phyloP scores from a whole-genome alignment of 2,329 filamentous ascomycete species.

The Acarospora socialis region DNA sequence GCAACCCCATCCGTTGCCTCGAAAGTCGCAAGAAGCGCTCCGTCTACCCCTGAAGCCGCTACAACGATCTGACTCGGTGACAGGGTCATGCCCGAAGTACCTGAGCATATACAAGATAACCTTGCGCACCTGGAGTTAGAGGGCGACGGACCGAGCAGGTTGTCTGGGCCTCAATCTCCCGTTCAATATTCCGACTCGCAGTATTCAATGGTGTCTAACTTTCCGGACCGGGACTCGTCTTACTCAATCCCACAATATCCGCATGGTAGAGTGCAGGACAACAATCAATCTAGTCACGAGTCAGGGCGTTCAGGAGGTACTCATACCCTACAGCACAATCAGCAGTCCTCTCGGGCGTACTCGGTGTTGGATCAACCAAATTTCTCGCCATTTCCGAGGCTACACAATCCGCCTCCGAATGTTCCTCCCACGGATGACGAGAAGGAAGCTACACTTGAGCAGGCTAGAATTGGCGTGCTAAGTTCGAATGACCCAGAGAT shows the following conservation, averaged over 20 bases:
- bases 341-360: too few relatives aligned
- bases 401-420: constrained; percentile 64
- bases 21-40: constrained; percentile 8
- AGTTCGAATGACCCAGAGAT: constrained; percentile 91
- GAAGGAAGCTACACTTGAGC: constrained; percentile 78
- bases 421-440: constrained; percentile 90
- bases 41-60: constrained; percentile 9
- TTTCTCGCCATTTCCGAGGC: constrained; percentile 83
- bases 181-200: constrained; percentile 19
- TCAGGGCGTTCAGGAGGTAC: too few relatives aligned
- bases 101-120: constrained; percentile 91
- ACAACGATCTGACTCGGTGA: constrained; percentile 12
- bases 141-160: constrained; percentile 39
- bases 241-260: constrained; percentile 5
- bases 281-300: too few relatives aligned
- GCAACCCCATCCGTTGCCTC: constrained; percentile 14
- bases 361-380: constrained; percentile 48
- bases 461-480: constrained; percentile 67
- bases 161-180: constrained; percentile 21
- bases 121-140: constrained; percentile 81
- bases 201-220: constrained; percentile 1
- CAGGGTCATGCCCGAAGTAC: constrained; percentile 89
- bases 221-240: constrained; percentile 9
- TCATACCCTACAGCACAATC: too few relatives aligned
- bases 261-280: too few relatives aligned